Base-by-base conservation (phyloP, 148 eudicot species). In the Nepenthes gracilis region DNA sequence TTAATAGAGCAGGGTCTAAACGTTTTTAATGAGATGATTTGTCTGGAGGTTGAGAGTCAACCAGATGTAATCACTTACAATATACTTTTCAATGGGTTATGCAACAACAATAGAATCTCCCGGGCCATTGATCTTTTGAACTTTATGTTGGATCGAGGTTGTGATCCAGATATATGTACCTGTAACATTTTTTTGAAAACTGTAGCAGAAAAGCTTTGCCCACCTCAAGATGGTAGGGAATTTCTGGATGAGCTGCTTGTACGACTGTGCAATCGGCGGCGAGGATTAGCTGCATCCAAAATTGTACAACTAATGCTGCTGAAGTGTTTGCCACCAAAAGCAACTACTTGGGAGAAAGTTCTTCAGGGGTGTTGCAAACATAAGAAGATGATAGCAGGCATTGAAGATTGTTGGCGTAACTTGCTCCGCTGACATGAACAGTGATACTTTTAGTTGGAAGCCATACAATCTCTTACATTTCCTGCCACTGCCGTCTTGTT, bases 41-140 rank as follows among this genome's bases (percentile, higher is more conserved):
- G 80, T 63, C 73, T 61, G 68, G 85, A 62, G 9, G 65, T 71
- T 59, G 68, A 58, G 57, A 75, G 78, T 58, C 72, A 74, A 64
- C 98, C 98, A 14, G 98, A 92, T 74, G 73, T 82, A 14, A 70
- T 92, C 52, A 85, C 98, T 34, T 92, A 83, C 64, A 92, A 88
- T 75, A 82, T 84, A 67, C 80, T 92, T 70, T 75, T 85, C 35
- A 63, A 54, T 66, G 86, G 85, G 64, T 77, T 92, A 68, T 92
- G 98, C 74, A 81, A 71, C 38, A 64, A 57, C 15, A 59, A 65
- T 55, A 72, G 72, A 3, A 57, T 92, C 59, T 70, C 87, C 35
- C 71, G 45, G 55, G 98, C 98, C 58, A 79, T 92, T 63, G 85
- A 84, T 75, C 84, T 92, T 62, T 66, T 92, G 35, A 82, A 79